Percentiles rank a stretch among this genome's conserved stretches.
Conservation (phyloP, 2,329 filamentous ascomycete species). For the Plenodomus lindquistii region DNA sequence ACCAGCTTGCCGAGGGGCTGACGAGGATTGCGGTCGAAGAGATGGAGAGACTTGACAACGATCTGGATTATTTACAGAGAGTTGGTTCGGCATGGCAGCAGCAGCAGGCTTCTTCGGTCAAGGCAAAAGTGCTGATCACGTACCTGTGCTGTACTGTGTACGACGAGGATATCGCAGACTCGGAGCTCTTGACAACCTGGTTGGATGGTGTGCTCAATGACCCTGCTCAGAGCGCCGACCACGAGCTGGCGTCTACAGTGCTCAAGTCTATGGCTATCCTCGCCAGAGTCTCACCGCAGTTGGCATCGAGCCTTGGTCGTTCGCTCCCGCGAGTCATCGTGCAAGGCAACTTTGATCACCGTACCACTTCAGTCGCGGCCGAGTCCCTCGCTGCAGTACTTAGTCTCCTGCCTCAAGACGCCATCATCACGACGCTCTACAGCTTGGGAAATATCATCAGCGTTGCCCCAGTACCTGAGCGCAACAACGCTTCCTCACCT, state of each 20-base stretch:
- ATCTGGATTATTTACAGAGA: constrained; percentile 81
- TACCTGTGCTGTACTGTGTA: constrained; percentile 85
- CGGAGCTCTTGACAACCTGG: constrained; percentile 80
- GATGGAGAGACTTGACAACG: constrained; percentile 84
- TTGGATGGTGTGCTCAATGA: constrained; percentile 82
- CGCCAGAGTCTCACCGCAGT: constrained; percentile 72
- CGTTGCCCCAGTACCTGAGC: constrained; percentile 62
- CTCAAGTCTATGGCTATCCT: constrained; percentile 82
- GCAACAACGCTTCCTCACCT: constrained; percentile 50
- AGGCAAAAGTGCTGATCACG: constrained; percentile 77
- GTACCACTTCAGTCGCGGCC: constrained; percentile 77
- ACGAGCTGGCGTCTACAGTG: constrained; percentile 74
- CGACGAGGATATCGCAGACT: constrained; percentile 79
- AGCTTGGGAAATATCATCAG: constrained; percentile 95
- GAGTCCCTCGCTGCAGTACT: constrained; percentile 81
- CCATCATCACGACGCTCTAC: constrained; percentile 92
- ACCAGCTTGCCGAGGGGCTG: constrained; percentile 57
- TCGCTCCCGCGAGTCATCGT: constrained; percentile 86
- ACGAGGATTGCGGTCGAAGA: constrained; percentile 77
- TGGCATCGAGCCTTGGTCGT: constrained; percentile 75
- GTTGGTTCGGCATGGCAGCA: constrained; percentile 86
- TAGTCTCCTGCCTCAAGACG: constrained; percentile 83
- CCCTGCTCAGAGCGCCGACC: constrained; percentile 78
- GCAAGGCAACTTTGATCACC: constrained; percentile 71
- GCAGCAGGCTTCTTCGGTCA: constrained; percentile 81